Conservation (phyloP, 306 rosid species). For the Cucurbita ficifolia region DNA sequence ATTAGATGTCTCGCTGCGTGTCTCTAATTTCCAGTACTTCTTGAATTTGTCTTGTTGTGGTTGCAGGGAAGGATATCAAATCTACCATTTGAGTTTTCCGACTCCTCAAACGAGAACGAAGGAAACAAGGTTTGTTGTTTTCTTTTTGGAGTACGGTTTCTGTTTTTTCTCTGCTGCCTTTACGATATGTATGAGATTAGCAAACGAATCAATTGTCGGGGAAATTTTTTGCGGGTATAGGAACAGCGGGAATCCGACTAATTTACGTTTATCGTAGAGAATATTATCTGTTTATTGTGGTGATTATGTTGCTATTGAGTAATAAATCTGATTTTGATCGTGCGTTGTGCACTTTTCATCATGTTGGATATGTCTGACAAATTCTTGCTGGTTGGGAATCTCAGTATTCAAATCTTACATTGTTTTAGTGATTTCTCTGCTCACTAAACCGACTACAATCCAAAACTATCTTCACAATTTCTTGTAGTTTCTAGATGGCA, state of each 20-base stretch:
- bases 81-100: background rate
- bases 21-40: background rate
- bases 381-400: background rate
- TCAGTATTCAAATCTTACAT: background rate
- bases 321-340: background rate
- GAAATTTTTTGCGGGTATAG: background rate
- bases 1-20: background rate
- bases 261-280: background rate
- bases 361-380: background rate
- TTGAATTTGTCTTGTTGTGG: background rate
- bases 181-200: background rate
- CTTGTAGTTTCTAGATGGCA: background rate
- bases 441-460: background rate
- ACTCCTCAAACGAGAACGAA: background rate
- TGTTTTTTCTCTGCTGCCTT: background rate
- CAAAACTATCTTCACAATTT: background rate
- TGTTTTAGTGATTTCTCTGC: background rate
- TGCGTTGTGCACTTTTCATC: background rate
- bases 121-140: background rate
- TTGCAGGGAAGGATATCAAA: background rate
- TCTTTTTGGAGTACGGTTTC: background rate
- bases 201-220: background rate
- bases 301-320: background rate
- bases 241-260: background rate
- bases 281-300: background rate